phyloP scores from a whole-genome alignment of 2,329 filamentous ascomycete genomes.

The Blumeria graminis region DNA sequence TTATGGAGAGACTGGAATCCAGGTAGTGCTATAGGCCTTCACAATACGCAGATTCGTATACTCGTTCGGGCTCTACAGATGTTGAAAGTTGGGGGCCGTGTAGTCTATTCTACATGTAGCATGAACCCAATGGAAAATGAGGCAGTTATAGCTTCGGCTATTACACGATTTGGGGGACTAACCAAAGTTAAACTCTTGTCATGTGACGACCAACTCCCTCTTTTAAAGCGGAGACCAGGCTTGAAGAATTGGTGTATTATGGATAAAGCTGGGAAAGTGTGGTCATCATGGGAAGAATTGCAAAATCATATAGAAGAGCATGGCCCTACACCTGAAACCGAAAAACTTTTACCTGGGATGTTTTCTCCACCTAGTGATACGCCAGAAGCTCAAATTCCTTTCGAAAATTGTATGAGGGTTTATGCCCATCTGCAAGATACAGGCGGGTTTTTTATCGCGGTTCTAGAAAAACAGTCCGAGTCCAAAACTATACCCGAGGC shows the following conservation, averaged over 20 bases:
- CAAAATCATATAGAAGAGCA: constrained; percentile 24
- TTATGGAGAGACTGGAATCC: constrained; percentile 93
- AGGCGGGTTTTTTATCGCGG: constrained; percentile 90
- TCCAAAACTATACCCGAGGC: constrained; percentile 55
- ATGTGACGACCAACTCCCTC: constrained; percentile 52
- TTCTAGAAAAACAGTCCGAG: constrained; percentile 75
- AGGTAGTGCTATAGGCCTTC: constrained; percentile 64
- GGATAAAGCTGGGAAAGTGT: constrained; percentile 60
- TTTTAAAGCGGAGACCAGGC: constrained; percentile 52
- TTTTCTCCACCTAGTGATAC: constrained; percentile 41
- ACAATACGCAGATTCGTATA: constrained; percentile 71
- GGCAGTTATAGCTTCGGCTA: constrained; percentile 67
- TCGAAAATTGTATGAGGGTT: constrained; percentile 78
- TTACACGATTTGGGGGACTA: constrained; percentile 68
- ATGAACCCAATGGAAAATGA: constrained; percentile 98
- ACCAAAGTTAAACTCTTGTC: constrained; percentile 67
- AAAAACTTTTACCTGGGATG: constrained; percentile 55
- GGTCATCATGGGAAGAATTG: constrained; percentile 50
- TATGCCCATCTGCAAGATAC: constrained; percentile 94
- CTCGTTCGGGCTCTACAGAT: constrained; percentile 81
- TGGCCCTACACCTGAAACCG: constrained; percentile 33
- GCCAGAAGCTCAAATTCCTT: constrained; percentile 37
- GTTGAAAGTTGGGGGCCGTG: constrained; percentile 79
- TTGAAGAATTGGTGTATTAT: constrained; percentile 73
- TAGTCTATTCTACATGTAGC: constrained; percentile 96